Conservation (phyloP, 257 asterid genomes). For the Penstemon davidsonii region DNA sequence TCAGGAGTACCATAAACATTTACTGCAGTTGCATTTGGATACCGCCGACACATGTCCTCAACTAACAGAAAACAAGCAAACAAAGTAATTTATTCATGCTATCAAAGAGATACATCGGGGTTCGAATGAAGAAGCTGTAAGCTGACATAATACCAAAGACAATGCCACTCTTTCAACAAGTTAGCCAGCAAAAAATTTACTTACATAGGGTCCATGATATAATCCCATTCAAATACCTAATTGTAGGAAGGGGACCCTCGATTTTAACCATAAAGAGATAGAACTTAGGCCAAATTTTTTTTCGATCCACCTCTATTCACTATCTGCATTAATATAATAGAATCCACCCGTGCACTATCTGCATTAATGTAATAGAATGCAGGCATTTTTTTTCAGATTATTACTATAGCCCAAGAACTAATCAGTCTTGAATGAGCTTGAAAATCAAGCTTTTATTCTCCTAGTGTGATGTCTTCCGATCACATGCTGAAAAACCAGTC, state of each 20-base stretch:
- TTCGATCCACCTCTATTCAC: not conserved
- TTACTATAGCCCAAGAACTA: not conserved
- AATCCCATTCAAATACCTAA: constrained; percentile 4
- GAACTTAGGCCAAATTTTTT: no score
- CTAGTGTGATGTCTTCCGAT: not conserved
- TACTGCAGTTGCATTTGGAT: constrained; percentile 88
- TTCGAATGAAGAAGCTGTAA: not conserved
- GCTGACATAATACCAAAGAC: not conserved
- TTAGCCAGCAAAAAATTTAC: constrained; percentile 4
- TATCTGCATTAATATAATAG: not conserved
- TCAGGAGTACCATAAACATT: constrained; percentile 74
- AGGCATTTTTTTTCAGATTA: not conserved
- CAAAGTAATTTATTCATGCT: constrained; percentile 24
- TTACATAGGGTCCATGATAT: not conserved
- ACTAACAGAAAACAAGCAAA: constrained; percentile 40
- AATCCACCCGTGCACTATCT: not conserved
- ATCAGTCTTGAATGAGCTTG: not conserved
- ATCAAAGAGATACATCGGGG: constrained; percentile 18
- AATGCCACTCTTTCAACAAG: not conserved
- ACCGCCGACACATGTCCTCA: constrained; percentile 84
- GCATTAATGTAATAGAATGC: not conserved
- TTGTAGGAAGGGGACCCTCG: constrained; percentile 7
- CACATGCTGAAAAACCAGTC: not conserved
- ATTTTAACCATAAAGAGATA: not conserved
- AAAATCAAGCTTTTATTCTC: not conserved